A percentile compares a stretch with the other conserved stretches of the same genome.
Conservation (phyloP, 345 rosid genomes). For the Toxicodendron radicans region DNA sequence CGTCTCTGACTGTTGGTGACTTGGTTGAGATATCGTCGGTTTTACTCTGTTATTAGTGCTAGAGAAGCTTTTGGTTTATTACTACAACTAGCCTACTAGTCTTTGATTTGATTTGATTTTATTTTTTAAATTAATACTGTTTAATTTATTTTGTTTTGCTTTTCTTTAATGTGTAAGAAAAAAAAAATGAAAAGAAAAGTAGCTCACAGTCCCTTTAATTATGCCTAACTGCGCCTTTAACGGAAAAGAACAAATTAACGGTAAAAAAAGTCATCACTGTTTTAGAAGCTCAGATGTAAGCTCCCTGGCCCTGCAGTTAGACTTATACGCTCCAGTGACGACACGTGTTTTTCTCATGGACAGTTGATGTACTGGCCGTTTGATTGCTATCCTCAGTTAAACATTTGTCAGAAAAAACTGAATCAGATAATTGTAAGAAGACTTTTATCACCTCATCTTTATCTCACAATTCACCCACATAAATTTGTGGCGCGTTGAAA, state of each 20-base stretch:
- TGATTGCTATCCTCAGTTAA: background rate
- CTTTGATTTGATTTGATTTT: background rate
- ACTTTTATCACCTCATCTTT: background rate
- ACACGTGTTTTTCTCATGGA: background rate
- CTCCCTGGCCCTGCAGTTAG: background rate
- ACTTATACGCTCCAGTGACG: background rate
- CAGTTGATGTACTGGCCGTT: slow-evolving; percentile 11
- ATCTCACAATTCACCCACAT: too few species aligned
- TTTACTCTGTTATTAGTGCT: slow-evolving; percentile 45
- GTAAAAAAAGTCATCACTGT: slow-evolving; percentile 27
- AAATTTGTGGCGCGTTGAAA: slow-evolving; percentile 2
- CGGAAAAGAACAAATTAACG: slow-evolving; percentile 45
- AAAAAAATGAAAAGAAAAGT: background rate
- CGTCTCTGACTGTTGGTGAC: slow-evolving; percentile 36
- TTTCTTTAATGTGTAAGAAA: background rate
- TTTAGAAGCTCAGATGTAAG: background rate
- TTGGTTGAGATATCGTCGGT: slow-evolving; percentile 42
- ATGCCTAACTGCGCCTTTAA: slow-evolving; percentile 39
- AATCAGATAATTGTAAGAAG: background rate
- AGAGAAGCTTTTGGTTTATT: slow-evolving; percentile 24
- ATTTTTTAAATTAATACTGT: background rate
- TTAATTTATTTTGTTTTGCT: slow-evolving; percentile 22
- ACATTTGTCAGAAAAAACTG: background rate
- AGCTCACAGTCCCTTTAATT: slow-evolving; percentile 1
- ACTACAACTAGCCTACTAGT: background rate